These are phyloP conservation scores for Petunia hybrid DNA, from an alignment of 305 asterid species.

Conservation along the genomic window DNA sequence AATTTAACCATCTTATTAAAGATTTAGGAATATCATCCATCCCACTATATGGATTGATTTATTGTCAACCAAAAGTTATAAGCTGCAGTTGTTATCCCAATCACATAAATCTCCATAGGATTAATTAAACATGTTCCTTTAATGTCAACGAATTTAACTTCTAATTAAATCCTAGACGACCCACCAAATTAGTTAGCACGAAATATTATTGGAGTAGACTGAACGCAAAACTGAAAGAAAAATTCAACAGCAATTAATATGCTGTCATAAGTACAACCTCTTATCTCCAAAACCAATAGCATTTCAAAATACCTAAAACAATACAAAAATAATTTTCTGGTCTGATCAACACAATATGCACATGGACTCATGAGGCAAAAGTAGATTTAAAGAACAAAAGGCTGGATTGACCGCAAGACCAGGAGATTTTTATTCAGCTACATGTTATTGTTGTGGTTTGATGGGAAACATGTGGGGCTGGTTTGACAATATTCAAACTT, in stretches of 20 bases:
- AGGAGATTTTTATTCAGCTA: background rate
- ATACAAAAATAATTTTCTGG: background rate
- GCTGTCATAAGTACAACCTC: background rate
- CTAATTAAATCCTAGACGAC: background rate
- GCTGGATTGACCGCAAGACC: background rate
- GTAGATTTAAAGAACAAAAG: background rate
- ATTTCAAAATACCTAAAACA: background rate
- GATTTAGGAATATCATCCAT: too few species aligned
- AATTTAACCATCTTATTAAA: too few species aligned
- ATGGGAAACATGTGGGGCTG: conserved; percentile 29
- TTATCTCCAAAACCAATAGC: background rate
- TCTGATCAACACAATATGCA: background rate
- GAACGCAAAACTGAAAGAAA: background rate
- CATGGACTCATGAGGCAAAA: conserved; percentile 21
- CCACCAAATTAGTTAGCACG: background rate
- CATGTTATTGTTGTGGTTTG: conserved; percentile 8
- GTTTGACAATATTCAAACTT: conserved; percentile 4
- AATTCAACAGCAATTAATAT: background rate
- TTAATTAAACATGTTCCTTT: background rate
- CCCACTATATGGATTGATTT: too few species aligned
- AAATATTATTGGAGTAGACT: background rate
- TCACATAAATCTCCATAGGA: background rate
- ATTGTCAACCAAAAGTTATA: background rate
- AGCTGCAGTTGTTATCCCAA: background rate
- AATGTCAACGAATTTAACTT: background rate